Evolutionary conservation across 192 early-diverging fungal species (phyloP).

Genomic region (Coemansia aciculifera): DNA sequence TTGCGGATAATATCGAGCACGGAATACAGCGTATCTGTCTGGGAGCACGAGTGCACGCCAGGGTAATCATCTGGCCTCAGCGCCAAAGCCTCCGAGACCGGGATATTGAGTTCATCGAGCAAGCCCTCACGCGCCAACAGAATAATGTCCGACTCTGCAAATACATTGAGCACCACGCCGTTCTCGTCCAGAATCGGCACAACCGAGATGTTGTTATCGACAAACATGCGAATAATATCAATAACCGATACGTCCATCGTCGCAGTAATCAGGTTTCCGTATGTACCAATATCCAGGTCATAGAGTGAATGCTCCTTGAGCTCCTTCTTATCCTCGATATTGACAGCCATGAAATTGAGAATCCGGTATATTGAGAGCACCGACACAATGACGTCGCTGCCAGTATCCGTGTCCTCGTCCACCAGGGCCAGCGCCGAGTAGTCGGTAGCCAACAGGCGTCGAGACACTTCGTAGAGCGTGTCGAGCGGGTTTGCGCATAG

Average conservation of each 20-base stretch:
- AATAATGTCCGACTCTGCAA: slow-evolving; percentile 96
- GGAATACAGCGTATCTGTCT: slow-evolving; percentile 82
- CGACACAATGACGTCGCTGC: slow-evolving; percentile 85
- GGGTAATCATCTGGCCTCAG: slow-evolving; percentile 87
- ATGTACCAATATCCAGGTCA: slow-evolving; percentile 87
- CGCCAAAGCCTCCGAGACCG: slow-evolving; percentile 81
- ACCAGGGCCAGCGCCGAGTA: slow-evolving; percentile 88
- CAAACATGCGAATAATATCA: slow-evolving; percentile 89
- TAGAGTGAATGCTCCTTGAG: slow-evolving; percentile 65
- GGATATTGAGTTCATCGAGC: slow-evolving; percentile 75
- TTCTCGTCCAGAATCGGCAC: slow-evolving; percentile 90
- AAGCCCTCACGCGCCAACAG: slow-evolving; percentile 62
- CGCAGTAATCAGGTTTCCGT: slow-evolving; percentile 78
- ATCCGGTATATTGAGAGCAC: slow-evolving; percentile 89
- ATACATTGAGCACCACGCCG: slow-evolving; percentile 88
- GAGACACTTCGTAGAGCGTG: slow-evolving; percentile 84
- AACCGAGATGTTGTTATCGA: slow-evolving; percentile 83
- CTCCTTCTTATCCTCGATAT: slow-evolving; percentile 69
- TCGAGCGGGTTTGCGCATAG: slow-evolving; percentile 83
- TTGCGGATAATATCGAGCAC: slow-evolving; percentile 88
- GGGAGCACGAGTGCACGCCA: slow-evolving; percentile 90
- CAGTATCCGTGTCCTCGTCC: slow-evolving; percentile 73
- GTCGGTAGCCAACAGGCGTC: slow-evolving; percentile 74
- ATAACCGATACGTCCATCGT: slow-evolving; percentile 80
- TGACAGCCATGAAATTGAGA: slow-evolving; percentile 82